Evolutionary conservation across 768 basidiomycete species (phyloP).

Genomic region (Kwoniella botswanensis): DNA sequence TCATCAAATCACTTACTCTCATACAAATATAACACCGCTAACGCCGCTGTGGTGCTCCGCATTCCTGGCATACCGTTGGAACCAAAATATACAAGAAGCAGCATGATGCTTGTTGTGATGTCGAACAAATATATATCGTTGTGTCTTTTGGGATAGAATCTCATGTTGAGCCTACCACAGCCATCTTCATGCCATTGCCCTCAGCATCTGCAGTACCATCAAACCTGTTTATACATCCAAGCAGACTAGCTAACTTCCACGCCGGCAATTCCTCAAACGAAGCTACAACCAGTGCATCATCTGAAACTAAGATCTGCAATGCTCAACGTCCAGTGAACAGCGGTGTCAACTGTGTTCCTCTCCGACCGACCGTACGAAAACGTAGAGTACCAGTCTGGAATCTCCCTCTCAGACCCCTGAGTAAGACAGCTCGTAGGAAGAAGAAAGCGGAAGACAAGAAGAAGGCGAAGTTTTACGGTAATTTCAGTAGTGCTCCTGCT

Average conservation of each 20-base stretch:
- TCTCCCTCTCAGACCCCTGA: slow-evolving; percentile 8
- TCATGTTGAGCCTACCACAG: neutral
- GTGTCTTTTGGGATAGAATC: no score
- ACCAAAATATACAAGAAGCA: neutral
- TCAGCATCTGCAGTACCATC: slow-evolving; percentile 3
- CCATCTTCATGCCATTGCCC: slow-evolving; percentile 1
- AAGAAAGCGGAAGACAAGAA: slow-evolving; percentile 5
- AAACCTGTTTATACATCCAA: neutral
- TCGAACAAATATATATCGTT: no score
- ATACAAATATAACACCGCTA: slow-evolving; percentile 6
- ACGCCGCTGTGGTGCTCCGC: slow-evolving; percentile 14
- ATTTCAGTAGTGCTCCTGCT: neutral
- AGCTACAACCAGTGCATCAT: neutral
- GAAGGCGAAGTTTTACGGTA: slow-evolving; percentile 4
- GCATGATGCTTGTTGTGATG: no score
- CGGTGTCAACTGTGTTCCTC: slow-evolving; percentile 8
- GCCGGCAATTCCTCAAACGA: neutral
- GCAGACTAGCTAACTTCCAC: slow-evolving; percentile 5
- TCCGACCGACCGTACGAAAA: neutral
- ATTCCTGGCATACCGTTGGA: neutral
- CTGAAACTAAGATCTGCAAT: neutral
- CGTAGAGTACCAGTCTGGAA: slow-evolving; percentile 7
- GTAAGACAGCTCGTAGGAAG: slow-evolving; percentile 1
- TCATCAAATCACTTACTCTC: no score
- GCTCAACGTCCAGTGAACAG: neutral